A percentile compares a stretch with the other conserved stretches of the same genome.
These are phyloP conservation scores for Jatropha multifida DNA, from an alignment of 441 rosid species.

Conservation along the genomic window DNA sequence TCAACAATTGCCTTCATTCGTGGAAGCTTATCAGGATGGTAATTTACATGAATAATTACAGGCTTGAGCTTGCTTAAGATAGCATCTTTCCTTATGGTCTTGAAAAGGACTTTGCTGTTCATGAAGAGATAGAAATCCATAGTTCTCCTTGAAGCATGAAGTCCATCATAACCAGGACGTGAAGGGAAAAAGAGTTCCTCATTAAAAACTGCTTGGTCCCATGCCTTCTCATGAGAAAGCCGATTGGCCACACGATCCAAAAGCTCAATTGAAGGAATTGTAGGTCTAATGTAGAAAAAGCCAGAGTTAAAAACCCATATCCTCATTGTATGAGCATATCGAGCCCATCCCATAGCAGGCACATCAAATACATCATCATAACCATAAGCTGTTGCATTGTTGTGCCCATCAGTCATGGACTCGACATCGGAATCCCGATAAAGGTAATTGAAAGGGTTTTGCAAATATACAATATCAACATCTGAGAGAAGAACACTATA, in stretches of 20 bases:
- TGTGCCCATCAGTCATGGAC: constrained; percentile 94
- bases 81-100: constrained; percentile 72
- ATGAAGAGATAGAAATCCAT: constrained; percentile 86
- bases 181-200: constrained; percentile 92
- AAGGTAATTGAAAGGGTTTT: constrained; percentile 79
- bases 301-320: constrained; percentile 99
- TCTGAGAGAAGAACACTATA: constrained; percentile 96
- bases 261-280: constrained; percentile 84
- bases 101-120: constrained; percentile 96
- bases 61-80: constrained; percentile 69
- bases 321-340: constrained; percentile 96
- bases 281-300: constrained; percentile 86
- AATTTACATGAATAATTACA: constrained; percentile 82
- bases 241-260: constrained; percentile 89
- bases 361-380: constrained; percentile 85
- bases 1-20: constrained; percentile 89
- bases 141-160: constrained; percentile 89
- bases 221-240: constrained; percentile 40
- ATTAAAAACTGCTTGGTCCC: constrained; percentile 98
- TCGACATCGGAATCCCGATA: constrained; percentile 92
- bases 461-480: constrained; percentile 82
- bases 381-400: constrained; percentile 83
- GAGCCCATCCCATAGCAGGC: constrained; percentile 98
- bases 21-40: constrained; percentile 89
- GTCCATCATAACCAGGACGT: constrained; percentile 76